Base-by-base conservation (phyloP, 768 basidiomycete genomes). In the Naematelia aurantialba region DNA sequence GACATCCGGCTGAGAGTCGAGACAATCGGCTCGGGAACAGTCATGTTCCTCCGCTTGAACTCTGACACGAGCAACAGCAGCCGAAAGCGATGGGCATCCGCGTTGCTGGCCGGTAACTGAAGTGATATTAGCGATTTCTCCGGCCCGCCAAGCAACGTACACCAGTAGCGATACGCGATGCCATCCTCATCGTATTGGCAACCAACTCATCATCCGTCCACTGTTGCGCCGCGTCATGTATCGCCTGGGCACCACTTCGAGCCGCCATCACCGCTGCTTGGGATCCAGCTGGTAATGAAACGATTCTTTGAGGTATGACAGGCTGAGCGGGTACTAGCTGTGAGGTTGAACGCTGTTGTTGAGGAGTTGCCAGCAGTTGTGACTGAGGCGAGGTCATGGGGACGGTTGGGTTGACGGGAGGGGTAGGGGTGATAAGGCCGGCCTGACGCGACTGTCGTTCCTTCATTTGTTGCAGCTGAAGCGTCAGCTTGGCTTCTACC, bases 401-500 rank as follows among this genome's bases (percentile, higher is more conserved):
- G 12, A 65, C 52, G 49, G 44, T 19, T 10, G 25, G 49, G 14
- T 52, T 54, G 29, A 45, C 45, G 3, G 53, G 21, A 55, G 62
- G 60, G 42, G 64, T 65, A 50, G 65, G 68, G 2, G 68, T 70
- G 39, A 57, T 52, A 21, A 60, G 31, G 1, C 59, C 58, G 52
- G 45, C n/a, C 58, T 58, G 47, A 1, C 62, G 56, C 45, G 57
- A 54, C 39, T 69, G 68, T 13, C 65, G 62, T 45, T 66, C 57
- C 45, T 67, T 67, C 70, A 72, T 72, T 45, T 61, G 59, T 26
- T 72, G 67, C 13, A 72, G 55, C 70, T 71, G 59, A 1, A 10
- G 19, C 26, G 24, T 61, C 47, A 63, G 47, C 60, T 4, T 29
- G 27, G 25, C 21, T 19, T 24, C 2, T 12, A 10, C 22, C 0